Evolutionary conservation across 306 rosid species (phyloP), one percentile per base, ranked within the genome.

Genomic region (Begonia masoniana): DNA sequence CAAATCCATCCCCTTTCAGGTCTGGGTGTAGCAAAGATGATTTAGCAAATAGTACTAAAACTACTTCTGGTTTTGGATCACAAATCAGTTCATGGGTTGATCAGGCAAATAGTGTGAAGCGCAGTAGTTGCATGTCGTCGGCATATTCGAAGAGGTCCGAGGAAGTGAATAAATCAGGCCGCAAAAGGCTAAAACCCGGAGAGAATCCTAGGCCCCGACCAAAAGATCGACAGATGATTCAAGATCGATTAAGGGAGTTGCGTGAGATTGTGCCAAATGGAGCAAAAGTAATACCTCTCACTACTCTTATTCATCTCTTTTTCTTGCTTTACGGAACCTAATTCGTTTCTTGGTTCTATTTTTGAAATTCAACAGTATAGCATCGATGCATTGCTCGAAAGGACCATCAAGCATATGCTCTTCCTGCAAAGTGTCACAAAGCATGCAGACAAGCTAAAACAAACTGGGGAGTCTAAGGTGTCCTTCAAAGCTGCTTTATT

Each of bases 171-270:
- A 83, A 91, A 62, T 68, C 86, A 31, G 80, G 73, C 58, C 92
- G 88, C 15, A 91, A 86, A 72, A 77, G 96, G 74, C 86, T 77
- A 52, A 91, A 91, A 76, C 96, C 88, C 52, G 94, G 99, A 69
- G 99, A 86, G 79, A 91, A 91, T 67, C 94, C 99, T 9, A 83
- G 86, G 69, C 96, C 99, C 46, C 77, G 99, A 61, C 99, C 99
- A 4, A 91, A 86, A 72, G 99, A 91, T 74, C 94, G 99, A 19
- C 99, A 91, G 66, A 83, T 91, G 99, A 86, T 91, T 63, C 99
- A 91, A 79, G 99, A 91, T 71, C 99, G 96, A 3, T 88, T 91
- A 58, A 91, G 86, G 64, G 99, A 91, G 74, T 68, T 91, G 60
- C 76, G 99, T 23, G 96, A 91, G 62, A 78, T 91, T 65, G 99